phyloP scores from a whole-genome alignment of 2,329 filamentous ascomycete species.

The Aspergillaceae sp. region DNA sequence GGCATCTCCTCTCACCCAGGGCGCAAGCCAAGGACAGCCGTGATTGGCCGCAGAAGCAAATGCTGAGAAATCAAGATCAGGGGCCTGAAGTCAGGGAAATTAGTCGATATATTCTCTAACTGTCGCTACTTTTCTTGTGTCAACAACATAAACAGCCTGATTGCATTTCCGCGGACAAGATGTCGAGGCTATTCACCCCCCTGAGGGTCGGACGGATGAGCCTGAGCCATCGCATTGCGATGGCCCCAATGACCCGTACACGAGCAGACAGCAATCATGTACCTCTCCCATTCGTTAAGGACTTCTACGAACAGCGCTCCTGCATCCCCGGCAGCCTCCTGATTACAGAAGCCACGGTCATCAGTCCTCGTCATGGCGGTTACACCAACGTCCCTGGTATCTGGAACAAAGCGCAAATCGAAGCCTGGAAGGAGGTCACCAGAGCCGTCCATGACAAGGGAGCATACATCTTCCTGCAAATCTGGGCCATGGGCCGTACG shows the following conservation, averaged over 20 bases:
- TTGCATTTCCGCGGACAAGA: too few relatives aligned
- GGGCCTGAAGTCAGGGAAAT: too few relatives aligned
- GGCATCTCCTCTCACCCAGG: too few relatives aligned
- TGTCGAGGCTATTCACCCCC: constrained; percentile 13
- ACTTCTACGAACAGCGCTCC: constrained; percentile 49
- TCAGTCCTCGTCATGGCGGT: constrained; percentile 39
- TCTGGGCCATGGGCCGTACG: constrained; percentile 54
- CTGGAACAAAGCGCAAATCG: constrained; percentile 48
- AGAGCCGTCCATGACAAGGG: constrained; percentile 56
- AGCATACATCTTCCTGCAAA: constrained; percentile 52
- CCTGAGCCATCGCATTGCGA: constrained; percentile 39
- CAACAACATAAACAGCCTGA: too few relatives aligned
- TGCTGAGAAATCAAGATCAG: too few relatives aligned
- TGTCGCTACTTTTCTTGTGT: too few relatives aligned
- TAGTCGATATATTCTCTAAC: too few relatives aligned
- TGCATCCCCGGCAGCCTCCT: constrained; percentile 48
- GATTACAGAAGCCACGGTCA: constrained; percentile 51
- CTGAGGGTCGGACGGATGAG: constrained; percentile 29
- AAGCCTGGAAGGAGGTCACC: constrained; percentile 53
- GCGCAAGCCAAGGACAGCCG: too few relatives aligned
- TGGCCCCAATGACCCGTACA: constrained; percentile 49
- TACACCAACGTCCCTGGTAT: constrained; percentile 50
- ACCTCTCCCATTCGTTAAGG: constrained; percentile 34
- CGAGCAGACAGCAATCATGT: constrained; percentile 42
- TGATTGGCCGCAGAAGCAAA: too few relatives aligned